Evolutionary conservation across 345 rosid species (phyloP), one percentile per base, ranked within the genome.

Genomic region (Carallia brachiata): DNA sequence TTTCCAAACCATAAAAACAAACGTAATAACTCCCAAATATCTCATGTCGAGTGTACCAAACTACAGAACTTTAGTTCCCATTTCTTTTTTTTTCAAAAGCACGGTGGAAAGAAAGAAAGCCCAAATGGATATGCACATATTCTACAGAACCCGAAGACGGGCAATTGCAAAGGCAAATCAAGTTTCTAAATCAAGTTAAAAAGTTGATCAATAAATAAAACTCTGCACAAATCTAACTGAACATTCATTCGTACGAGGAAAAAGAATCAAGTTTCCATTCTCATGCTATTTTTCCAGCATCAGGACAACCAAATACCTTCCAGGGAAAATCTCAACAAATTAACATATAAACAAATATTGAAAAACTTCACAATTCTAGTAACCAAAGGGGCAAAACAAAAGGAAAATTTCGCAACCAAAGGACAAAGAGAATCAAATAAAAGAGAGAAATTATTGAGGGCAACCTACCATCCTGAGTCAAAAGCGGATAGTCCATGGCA

Each of bases 401-500:
- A 12, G 47, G 50, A 15, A 13, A 10, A 44, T 44, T 16, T 12
- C 50, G 12, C 50, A 12, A 44, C 50, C 16, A 2, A 44, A 12
- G 50, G 12, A 44, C 50, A 12, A 44, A 44, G 50, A 12, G 16
- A 44, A 40, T 40, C 47, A 10, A 40, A 40, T 40, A 40, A 40
- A 40, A 40, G n/a, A n/a, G n/a, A 39, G 8, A 7, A 7, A 39
- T 39, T 10, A 19, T 3, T 7, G 60, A 62, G 65, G 47, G 44
- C 0, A 27, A 27, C 60, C 17, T 85, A 96, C 99, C 99, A 71
- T 96, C 99, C 80, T 90, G 99, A 54, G 98, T 92, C 69, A 92
- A 69, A 65, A 96, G 78, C 1, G 99, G 99, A 82, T 96, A 96
- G 84, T 96, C 99, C 78, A 71, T 65, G 5, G 99, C 98, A 66